Percentiles rank a stretch among this genome's conserved stretches.
phyloP scores from a whole-genome alignment of 305 asterid genomes.

The Solanum hybrid region DNA sequence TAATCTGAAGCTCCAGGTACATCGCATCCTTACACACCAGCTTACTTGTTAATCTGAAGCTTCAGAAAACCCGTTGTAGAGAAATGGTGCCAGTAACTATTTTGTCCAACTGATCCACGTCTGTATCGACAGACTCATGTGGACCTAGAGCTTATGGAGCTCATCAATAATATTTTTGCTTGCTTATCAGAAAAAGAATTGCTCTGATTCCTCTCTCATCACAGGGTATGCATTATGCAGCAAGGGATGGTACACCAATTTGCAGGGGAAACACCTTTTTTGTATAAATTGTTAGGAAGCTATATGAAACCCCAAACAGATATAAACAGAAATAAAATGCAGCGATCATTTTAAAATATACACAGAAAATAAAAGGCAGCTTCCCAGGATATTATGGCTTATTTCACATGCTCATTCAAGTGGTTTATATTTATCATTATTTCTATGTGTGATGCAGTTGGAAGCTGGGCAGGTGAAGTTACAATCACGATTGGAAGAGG shows the following conservation, averaged over 20 bases:
- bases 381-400: constrained; percentile 4
- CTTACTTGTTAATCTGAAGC: neutral
- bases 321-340: neutral
- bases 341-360: neutral
- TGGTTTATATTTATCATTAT: constrained; percentile 9
- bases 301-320: neutral
- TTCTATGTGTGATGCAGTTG: constrained; percentile 38
- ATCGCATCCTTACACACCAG: constrained; percentile 6
- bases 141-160: neutral
- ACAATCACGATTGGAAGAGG: constrained; percentile 86
- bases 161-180: neutral
- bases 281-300: neutral
- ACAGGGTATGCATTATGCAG: neutral
- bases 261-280: neutral
- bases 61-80: neutral
- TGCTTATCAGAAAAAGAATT: neutral
- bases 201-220: neutral
- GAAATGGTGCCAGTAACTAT: neutral
- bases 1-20: constrained; percentile 73
- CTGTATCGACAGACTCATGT: neutral
- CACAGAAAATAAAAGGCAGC: neutral
- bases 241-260: neutral
- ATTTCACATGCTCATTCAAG: neutral
- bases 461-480: constrained; percentile 80
- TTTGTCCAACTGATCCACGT: neutral